phyloP scores from a whole-genome alignment of 345 rosid genomes.

The Dipteronia dyeriana region DNA sequence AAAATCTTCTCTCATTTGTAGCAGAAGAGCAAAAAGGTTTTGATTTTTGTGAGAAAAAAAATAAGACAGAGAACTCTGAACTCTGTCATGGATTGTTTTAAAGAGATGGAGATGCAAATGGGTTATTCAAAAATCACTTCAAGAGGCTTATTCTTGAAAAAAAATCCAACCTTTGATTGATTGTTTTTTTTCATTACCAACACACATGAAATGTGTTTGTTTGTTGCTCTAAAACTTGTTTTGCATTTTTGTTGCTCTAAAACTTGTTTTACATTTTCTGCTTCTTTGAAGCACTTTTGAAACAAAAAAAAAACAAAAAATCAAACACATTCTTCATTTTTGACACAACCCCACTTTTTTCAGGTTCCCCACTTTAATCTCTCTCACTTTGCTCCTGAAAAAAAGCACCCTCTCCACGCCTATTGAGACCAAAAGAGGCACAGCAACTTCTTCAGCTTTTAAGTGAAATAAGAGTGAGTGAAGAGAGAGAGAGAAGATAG shows the following conservation, averaged over 20 bases:
- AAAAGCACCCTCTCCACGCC: constrained; percentile 24
- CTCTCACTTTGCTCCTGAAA: constrained; percentile 29
- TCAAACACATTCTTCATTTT: constrained; percentile 18
- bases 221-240: constrained; percentile 18
- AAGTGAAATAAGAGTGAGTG: not conserved
- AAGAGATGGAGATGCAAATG: constrained; percentile 25
- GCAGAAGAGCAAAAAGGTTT: not conserved
- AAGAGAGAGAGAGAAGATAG: not conserved
- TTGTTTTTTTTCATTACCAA: not conserved
- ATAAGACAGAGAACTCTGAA: not conserved
- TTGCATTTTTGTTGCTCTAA: constrained; percentile 14
- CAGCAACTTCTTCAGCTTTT: constrained; percentile 1
- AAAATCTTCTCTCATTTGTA: not conserved
- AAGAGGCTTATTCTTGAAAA: constrained; percentile 11
- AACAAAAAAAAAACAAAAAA: not conserved
- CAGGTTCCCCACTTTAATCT: constrained; percentile 34
- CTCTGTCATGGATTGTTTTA: not conserved
- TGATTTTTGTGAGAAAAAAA: not conserved
- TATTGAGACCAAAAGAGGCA: constrained; percentile 17
- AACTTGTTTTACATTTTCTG: constrained; percentile 9
- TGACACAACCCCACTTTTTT: constrained; percentile 28
- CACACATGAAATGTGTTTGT: constrained; percentile 17
- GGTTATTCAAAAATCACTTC: constrained; percentile 6
- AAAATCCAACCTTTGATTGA: not conserved
- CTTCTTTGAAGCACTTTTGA: constrained; percentile 9